Evolutionary conservation across 805 yeast species (phyloP).

Genomic region (Saccharomycopsis microspora): DNA sequence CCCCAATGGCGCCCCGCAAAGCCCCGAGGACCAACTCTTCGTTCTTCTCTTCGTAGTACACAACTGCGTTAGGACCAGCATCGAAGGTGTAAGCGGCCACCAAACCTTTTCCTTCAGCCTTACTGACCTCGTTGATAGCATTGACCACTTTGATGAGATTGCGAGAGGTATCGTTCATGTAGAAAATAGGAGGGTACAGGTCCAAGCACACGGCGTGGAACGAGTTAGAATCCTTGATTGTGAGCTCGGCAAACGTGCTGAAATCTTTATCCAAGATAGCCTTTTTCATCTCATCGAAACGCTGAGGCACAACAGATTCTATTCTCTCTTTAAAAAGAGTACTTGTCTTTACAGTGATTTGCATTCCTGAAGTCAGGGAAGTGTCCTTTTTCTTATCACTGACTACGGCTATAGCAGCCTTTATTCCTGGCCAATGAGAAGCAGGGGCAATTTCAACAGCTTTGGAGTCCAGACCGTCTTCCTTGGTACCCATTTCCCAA

Average conservation of each 20-base stretch:
- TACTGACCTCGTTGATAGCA: constrained; percentile 44
- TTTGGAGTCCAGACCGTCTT: constrained; percentile 82
- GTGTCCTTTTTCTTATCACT: constrained; percentile 91
- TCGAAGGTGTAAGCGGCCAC: constrained; percentile 96
- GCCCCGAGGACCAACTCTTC: constrained; percentile 66
- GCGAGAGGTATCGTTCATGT: constrained; percentile 83
- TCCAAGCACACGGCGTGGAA: constrained; percentile 98
- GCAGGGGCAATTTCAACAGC: constrained; percentile 87
- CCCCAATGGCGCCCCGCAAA: constrained; percentile 45
- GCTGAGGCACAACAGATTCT: constrained; percentile 70
- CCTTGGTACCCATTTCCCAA: constrained; percentile 87
- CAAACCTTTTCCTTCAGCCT: constrained; percentile 32
- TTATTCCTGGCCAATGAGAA: constrained; percentile 85
- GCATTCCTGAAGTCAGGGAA: constrained; percentile 95
- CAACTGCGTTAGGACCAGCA: constrained; percentile 98
- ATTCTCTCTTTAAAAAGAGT: constrained; percentile 77
- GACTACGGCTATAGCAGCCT: constrained; percentile 86
- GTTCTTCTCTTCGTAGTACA: constrained; percentile 72
- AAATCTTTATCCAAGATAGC: constrained; percentile 71
- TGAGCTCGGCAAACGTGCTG: constrained; percentile 70
- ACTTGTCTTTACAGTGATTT: constrained; percentile 81
- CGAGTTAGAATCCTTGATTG: constrained; percentile 94
- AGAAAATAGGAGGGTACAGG: constrained; percentile 91
- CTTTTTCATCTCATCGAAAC: constrained; percentile 73
- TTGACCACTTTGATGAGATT: constrained; percentile 62